Conservation (phyloP, 345 rosid species). For the Angophora floribunda region DNA sequence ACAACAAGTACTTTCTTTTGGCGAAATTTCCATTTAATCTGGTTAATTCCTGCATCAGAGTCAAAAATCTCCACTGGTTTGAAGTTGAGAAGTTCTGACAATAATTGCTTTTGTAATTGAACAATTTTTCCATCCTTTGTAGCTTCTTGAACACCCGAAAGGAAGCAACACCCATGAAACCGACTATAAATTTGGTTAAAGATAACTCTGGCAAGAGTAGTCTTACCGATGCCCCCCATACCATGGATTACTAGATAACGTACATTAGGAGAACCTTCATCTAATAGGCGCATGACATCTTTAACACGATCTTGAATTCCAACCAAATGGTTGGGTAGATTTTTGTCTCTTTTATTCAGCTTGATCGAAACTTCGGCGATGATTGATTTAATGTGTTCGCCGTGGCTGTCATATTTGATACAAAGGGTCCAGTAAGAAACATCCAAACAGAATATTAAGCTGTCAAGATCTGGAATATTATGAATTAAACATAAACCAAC, state of each 20-base stretch:
- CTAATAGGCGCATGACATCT: not conserved
- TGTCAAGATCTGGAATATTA: not conserved
- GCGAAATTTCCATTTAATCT: not conserved
- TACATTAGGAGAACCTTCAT: not conserved
- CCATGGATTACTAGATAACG: not conserved
- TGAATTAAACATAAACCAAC: not conserved
- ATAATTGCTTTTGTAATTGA: not conserved
- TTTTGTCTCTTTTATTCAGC: not conserved
- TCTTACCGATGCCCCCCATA: not conserved
- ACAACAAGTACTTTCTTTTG: not conserved
- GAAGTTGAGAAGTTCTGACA: not conserved
- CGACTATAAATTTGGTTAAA: not conserved
- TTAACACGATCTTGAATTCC: not conserved
- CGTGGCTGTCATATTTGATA: not conserved
- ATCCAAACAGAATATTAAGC: not conserved
- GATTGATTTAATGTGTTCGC: not conserved
- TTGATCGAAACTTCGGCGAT: not conserved
- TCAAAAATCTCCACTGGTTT: not conserved
- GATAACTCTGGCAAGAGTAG: not conserved
- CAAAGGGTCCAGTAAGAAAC: not conserved
- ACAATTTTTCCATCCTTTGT: not conserved
- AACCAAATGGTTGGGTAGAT: not conserved
- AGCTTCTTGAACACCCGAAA: not conserved
- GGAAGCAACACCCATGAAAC: not conserved
- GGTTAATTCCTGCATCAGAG: fast-evolving